Percentiles rank a stretch among this genome's conserved stretches.
These are phyloP conservation scores for Podaxis rugospora DNA, from an alignment of 768 basidiomycete species.

Conservation along the genomic window DNA sequence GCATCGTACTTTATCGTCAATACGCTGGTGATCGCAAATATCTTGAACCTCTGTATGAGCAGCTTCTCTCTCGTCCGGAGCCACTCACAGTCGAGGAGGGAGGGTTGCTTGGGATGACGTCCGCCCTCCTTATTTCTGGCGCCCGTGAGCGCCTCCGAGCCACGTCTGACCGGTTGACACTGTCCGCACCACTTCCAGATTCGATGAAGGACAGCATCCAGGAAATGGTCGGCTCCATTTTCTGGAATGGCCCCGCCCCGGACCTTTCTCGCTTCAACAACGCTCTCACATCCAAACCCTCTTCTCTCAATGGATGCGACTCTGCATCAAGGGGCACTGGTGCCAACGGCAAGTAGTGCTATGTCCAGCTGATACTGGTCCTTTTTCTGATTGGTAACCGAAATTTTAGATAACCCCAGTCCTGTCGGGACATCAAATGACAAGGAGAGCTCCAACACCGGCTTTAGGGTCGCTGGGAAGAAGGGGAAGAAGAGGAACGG, in stretches of 20 bases:
- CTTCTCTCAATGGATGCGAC: background rate
- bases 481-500: no score
- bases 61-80: constrained; percentile 45
- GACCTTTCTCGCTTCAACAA: background rate
- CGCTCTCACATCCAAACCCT: background rate
- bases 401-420: no score
- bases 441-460: no score
- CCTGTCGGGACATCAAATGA: no score
- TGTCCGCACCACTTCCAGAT: constrained; percentile 16
- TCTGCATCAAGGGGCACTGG: background rate
- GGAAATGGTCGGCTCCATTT: background rate
- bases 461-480: no score
- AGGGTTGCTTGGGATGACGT: constrained; percentile 47
- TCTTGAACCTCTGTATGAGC: constrained; percentile 51
- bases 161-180: constrained; percentile 1
- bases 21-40: constrained; percentile 43
- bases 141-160: constrained; percentile 46
- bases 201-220: constrained; percentile 11
- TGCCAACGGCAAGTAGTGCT: no score
- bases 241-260: background rate
- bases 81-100: constrained; percentile 55
- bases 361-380: no score
- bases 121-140: constrained; percentile 40
- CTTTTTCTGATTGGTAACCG: no score
- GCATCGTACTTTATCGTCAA: constrained; percentile 50